Percentiles rank a stretch among this genome's conserved stretches.
Conservation (phyloP, 148 eudicot genomes). For the Beta vulgaris region DNA sequence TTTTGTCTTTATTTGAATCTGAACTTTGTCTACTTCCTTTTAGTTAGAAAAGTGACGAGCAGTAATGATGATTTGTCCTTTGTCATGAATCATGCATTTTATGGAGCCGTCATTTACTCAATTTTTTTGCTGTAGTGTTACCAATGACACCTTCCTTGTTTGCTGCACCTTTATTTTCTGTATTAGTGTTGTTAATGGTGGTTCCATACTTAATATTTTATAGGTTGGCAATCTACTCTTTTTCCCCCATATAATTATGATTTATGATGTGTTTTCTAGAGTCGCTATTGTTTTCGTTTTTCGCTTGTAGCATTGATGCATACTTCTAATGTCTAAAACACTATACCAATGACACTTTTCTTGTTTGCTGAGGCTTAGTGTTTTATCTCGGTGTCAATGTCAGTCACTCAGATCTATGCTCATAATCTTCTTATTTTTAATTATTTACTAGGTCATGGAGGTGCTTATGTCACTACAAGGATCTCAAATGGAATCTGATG, state of each 20-base stretch:
- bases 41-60: neutral
- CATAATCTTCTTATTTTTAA: neutral
- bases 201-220: neutral
- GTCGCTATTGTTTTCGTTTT: neutral
- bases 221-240: neutral
- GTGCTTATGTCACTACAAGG: conserved; percentile 96
- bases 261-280: no score
- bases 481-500: conserved; percentile 94
- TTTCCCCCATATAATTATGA: no score
- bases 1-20: neutral
- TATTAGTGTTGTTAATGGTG: neutral
- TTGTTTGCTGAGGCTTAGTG: neutral
- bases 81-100: neutral
- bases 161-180: neutral
- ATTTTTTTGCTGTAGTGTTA: neutral
- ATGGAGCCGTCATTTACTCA: neutral
- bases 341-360: neutral
- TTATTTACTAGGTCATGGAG: conserved; percentile 81
- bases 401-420: neutral
- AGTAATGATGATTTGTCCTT: neutral
- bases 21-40: neutral
- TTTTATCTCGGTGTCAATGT: neutral
- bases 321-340: neutral
- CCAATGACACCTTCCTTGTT: neutral
- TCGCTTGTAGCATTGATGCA: neutral